phyloP scores from a whole-genome alignment of 2,329 filamentous ascomycete genomes.

The Diaporthe ampelina region DNA sequence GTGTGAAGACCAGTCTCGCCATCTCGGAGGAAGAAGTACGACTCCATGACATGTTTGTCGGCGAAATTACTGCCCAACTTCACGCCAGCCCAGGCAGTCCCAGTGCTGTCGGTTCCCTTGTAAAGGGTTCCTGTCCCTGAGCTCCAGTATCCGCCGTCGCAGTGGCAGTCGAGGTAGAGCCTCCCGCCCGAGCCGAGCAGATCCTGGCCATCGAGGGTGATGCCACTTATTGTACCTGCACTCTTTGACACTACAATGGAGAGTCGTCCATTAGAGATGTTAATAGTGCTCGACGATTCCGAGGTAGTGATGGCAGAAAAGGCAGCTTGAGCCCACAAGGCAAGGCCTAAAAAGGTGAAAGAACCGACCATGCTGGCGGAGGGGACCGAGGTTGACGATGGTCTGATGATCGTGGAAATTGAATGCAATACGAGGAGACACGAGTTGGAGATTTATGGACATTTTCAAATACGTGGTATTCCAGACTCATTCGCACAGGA shows the following conservation, averaged over 20 bases:
- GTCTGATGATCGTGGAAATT: background rate
- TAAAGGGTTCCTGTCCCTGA: conserved; percentile 66
- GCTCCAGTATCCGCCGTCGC: conserved; percentile 71
- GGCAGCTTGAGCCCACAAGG: background rate
- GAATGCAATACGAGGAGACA: background rate
- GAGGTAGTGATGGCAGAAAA: conserved; percentile 18
- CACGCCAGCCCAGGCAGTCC: conserved; percentile 68
- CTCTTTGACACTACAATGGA: conserved; percentile 23
- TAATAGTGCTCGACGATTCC: conserved; percentile 20
- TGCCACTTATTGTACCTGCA: background rate
- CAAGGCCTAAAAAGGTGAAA: background rate
- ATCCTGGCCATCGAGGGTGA: conserved; percentile 29
- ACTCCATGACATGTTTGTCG: conserved; percentile 71
- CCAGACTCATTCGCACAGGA: background rate
- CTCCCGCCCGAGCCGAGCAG: conserved; percentile 14
- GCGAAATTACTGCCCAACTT: conserved; percentile 70
- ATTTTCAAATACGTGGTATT: background rate
- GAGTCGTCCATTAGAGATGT: conserved; percentile 20
- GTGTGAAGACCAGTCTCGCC: conserved; percentile 74
- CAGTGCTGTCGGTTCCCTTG: conserved; percentile 63
- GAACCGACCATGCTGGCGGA: background rate
- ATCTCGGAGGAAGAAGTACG: conserved; percentile 75
- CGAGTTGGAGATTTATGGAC: background rate
- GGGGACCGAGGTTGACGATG: background rate
- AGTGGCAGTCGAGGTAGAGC: conserved; percentile 67